Base-by-base conservation (phyloP, 169 alveolate genomes). In the Cryptosporidium baileyi region DNA sequence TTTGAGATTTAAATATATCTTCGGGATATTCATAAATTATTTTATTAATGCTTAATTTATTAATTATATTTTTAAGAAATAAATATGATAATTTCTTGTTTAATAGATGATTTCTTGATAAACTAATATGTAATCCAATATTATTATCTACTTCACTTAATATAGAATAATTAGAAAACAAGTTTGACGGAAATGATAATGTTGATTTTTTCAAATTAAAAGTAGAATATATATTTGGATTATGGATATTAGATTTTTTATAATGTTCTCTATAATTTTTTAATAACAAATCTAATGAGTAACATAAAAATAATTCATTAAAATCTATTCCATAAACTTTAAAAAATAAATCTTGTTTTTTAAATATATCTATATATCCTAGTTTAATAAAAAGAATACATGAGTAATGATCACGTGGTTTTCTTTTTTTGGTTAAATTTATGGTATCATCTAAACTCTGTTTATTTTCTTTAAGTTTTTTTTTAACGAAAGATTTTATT, bases 101-200 rank as follows among this genome's bases (percentile, higher is more conserved):
- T 11, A 65, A 19, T 7, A 13, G 41, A 3, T 45, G 60, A 51
- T 65, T 65, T 30, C 63, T 65, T 1, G 63, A 32, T 51, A 65
- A 11, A 22, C 81, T 65, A 26, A 65, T 7, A 47, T 65, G 81
- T 6, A 65, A 19, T 28, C 81, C 81, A 22, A 65, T n/a, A 17
- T 24, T 19, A 47, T 26, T 26, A 1, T 65, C 32, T 3, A 11
- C 38, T 1, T 49, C 17, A 2, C 34, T 8, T 8, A 26, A 32
- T 3, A 65, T n/a, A n/a, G n/a, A n/a, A n/a, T n/a, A n/a, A n/a
- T n/a, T n/a, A n/a, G n/a, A n/a, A n/a, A n/a, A n/a, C n/a, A n/a
- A n/a, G n/a, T n/a, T n/a, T n/a, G n/a, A n/a, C n/a, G n/a, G n/a
- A n/a, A n/a, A n/a, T n/a, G n/a, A n/a, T n/a, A n/a, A n/a, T n/a